phyloP scores from a whole-genome alignment of 306 rosid genomes.

The Oxytropis ochrocephala region DNA sequence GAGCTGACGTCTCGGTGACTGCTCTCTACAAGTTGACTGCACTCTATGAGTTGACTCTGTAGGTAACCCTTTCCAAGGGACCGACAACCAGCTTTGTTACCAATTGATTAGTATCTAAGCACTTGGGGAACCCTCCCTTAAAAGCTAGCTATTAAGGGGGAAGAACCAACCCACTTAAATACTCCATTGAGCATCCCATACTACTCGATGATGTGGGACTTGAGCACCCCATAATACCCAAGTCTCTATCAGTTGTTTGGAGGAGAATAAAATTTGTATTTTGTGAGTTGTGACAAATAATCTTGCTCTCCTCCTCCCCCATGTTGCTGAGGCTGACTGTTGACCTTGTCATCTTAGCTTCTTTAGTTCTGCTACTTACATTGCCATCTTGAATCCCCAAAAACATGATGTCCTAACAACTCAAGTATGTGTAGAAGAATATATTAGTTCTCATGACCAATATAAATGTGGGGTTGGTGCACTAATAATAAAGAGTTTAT shows the following conservation, averaged over 20 bases:
- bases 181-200: no score
- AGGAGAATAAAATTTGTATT: neutral
- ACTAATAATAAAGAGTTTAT: neutral
- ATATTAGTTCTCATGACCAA: neutral
- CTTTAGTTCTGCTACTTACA: neutral
- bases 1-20: no score
- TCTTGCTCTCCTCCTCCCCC: neutral
- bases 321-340: neutral
- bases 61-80: no score
- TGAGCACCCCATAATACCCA: no score
- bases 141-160: no score
- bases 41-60: no score
- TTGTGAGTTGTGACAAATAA: neutral
- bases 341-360: neutral
- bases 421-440: neutral
- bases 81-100: no score
- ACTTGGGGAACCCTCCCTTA: no score
- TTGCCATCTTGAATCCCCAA: neutral
- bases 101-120: no score
- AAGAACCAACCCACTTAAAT: no score
- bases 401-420: neutral
- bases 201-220: no score
- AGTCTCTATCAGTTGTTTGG: neutral
- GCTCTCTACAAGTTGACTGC: no score
- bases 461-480: neutral